Conservation (phyloP, 148 eudicot species). For the Heliosperma pusillum region DNA sequence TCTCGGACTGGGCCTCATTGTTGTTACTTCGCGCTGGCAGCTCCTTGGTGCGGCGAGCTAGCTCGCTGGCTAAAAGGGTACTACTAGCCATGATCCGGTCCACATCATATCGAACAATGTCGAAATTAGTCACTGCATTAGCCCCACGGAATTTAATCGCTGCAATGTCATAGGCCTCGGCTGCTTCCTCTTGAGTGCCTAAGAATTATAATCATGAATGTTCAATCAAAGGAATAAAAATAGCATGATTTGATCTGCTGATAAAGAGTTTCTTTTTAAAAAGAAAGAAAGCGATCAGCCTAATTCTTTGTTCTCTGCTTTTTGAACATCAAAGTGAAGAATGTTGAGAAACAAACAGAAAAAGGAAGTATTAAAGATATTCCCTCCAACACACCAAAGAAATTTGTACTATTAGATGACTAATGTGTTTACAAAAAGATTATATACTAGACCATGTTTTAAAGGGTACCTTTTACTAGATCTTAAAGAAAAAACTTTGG, state of each 20-base stretch:
- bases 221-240: slow-evolving; percentile 12
- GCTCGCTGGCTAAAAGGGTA: slow-evolving; percentile 68
- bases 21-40: slow-evolving; percentile 17
- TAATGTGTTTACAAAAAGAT: slow-evolving; percentile 34
- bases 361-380: slow-evolving; percentile 28
- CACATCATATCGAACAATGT: slow-evolving; percentile 70
- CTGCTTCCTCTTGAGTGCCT: slow-evolving; percentile 99
- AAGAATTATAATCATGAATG: neutral
- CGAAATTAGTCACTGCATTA: slow-evolving; percentile 84
- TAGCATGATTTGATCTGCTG: neutral
- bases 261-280: slow-evolving; percentile 22
- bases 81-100: slow-evolving; percentile 82
- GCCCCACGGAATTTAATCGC: slow-evolving; percentile 86
- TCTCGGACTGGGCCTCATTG: neutral
- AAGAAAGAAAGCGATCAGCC: slow-evolving; percentile 11
- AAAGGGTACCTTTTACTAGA: slow-evolving; percentile 22
- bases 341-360: slow-evolving; percentile 30
- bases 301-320: slow-evolving; percentile 24
- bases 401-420: slow-evolving; percentile 13
- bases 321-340: slow-evolving; percentile 29
- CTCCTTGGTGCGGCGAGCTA: slow-evolving; percentile 62
- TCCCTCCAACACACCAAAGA: slow-evolving; percentile 27
- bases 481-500: slow-evolving; percentile 31
- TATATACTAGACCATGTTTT: slow-evolving; percentile 23
- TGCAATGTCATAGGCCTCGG: slow-evolving; percentile 93